Evolutionary conservation across 148 eudicot species (phyloP).

Genomic region (Spergularia marina): DNA sequence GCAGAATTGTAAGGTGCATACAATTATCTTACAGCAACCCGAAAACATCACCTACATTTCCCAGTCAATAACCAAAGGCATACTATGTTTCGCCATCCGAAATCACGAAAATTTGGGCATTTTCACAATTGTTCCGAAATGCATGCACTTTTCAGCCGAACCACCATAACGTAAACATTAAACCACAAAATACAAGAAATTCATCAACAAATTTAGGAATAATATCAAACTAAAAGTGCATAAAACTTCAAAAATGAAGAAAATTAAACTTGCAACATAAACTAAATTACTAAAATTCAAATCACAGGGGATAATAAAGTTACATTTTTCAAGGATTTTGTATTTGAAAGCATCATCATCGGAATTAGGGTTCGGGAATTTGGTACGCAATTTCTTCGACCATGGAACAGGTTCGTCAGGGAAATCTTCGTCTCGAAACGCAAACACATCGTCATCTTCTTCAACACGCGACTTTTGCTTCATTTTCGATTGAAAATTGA

Average conservation of each 20-base stretch:
- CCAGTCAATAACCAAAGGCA: too few relatives aligned
- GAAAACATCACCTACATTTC: too few relatives aligned
- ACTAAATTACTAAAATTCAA: neutral
- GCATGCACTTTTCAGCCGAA: too few relatives aligned
- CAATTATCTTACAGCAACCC: too few relatives aligned
- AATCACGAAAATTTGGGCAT: too few relatives aligned
- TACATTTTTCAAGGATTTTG: slow-evolving; percentile 34
- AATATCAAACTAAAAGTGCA: neutral
- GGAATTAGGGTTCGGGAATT: slow-evolving; percentile 36
- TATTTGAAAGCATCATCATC: slow-evolving; percentile 29
- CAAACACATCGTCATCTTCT: slow-evolving; percentile 38
- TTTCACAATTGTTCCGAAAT: too few relatives aligned
- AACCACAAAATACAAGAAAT: neutral
- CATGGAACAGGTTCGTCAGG: slow-evolving; percentile 17
- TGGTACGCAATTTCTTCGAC: slow-evolving; percentile 7
- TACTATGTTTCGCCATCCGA: too few relatives aligned
- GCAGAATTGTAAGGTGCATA: too few relatives aligned
- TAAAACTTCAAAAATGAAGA: neutral
- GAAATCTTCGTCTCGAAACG: slow-evolving; percentile 49
- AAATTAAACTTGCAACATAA: neutral
- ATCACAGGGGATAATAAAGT: too few relatives aligned
- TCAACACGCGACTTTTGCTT: neutral
- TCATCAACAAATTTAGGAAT: neutral
- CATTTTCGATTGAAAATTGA: slow-evolving; percentile 13
- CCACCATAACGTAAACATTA: neutral